Evolutionary conservation across 345 rosid species (phyloP), one percentile per base, ranked within the genome.

Genomic region (Garcia nutans): DNA sequence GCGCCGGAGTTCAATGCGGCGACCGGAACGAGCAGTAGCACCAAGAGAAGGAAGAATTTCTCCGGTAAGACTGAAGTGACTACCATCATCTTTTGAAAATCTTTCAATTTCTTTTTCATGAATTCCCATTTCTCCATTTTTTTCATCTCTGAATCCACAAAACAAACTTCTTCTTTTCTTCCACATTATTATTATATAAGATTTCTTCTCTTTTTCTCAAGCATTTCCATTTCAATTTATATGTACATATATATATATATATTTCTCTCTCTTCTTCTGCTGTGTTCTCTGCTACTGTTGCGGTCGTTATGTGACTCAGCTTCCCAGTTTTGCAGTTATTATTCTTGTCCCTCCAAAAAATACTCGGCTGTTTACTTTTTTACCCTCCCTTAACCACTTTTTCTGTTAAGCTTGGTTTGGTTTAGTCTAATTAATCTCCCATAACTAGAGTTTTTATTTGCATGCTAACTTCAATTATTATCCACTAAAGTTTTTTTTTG

Each of bases 21-120:
- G 89, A 59, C 65, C 65, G 68, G 80, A 76, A n/a, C 80, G 84
- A 68, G 65, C 73, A 37, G 84, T 78, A 52, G 87, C 86, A 3
- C 98, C 98, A 10, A 93, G 96, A 57, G 97, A 79, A 47, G 98
- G 98, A 19, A 93, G 86, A 64, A 93, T 78, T 17, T 86, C 91
- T 44, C 79, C 87, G 61, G 84, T 81, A 67, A 92, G 71, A 79
- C 97, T 92, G 65, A 85, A 88, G 19, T 78, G 88, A 83, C 96
- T 88, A 3, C 72, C 89, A 0, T 88, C 93, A 4, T 88, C 86
- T 57, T 55, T 42, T 17, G 88, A 77, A 41, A 74, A 42, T n/a
- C 45, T 72, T 59, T 85, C 86, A 24, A 64, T 67, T 10, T 74
- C 76, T 45, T 57, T 76, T 0, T 73, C 73, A 3, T 16, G 56